phyloP scores from a whole-genome alignment of 2,329 filamentous ascomycete genomes.

The Microdochium bolleyi region DNA sequence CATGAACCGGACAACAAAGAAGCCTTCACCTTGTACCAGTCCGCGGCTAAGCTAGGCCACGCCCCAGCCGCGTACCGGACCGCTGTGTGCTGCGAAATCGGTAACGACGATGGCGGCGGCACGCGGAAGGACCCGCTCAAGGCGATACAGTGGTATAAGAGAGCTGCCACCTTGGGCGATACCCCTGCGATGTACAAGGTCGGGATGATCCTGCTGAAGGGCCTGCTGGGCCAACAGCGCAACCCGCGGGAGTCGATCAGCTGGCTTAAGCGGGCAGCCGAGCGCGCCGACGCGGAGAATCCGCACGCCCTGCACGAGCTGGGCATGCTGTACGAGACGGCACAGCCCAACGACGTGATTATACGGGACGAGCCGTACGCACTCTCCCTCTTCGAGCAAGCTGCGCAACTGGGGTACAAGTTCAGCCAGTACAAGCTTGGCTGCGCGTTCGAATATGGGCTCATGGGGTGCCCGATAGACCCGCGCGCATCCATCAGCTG shows the following conservation, averaged over 20 bases:
- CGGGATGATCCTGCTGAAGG: constrained; percentile 92
- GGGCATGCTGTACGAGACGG: constrained; percentile 56
- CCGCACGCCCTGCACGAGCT: constrained; percentile 93
- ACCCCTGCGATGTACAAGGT: constrained; percentile 97
- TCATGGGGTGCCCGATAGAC: constrained; percentile 76
- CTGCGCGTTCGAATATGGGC: constrained; percentile 81
- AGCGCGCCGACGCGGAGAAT: constrained; percentile 80
- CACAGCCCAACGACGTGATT: constrained; percentile 61
- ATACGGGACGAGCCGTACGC: constrained; percentile 78
- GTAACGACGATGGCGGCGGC: constrained; percentile 86
- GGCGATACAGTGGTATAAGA: constrained; percentile 97
- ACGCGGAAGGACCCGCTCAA: constrained; percentile 87
- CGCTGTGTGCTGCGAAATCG: constrained; percentile 95
- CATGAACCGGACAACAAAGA: constrained; percentile 80
- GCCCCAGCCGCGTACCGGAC: constrained; percentile 85
- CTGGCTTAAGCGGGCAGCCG: constrained; percentile 90
- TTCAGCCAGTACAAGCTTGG: constrained; percentile 89
- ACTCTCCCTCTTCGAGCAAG: constrained; percentile 72
- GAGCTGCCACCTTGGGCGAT: constrained; percentile 83
- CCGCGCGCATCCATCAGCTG: constrained; percentile 80
- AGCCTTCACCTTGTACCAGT: constrained; percentile 88
- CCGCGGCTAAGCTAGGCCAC: constrained; percentile 84
- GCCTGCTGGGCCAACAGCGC: constrained; percentile 75
- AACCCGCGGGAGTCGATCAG: constrained; percentile 80
- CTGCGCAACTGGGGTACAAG: constrained; percentile 86